phyloP scores from a whole-genome alignment of 352 stramenopile species.

The Pythium scleroteichum region DNA sequence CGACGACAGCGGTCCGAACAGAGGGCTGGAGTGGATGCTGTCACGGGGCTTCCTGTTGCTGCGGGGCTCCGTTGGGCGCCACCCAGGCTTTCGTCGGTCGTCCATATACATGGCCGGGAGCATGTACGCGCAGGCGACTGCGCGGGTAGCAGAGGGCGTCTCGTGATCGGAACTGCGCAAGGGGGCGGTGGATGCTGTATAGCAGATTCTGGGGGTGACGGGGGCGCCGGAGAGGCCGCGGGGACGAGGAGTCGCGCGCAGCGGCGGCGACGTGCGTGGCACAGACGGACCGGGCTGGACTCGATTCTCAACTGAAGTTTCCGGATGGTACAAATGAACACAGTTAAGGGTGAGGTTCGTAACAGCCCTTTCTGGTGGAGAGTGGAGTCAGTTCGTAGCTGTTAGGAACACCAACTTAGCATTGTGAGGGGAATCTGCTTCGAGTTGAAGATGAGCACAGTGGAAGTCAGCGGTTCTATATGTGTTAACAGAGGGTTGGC shows the following conservation, averaged over 20 bases:
- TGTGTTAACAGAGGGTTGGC: conserved; percentile 12
- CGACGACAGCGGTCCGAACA: conserved; percentile 15
- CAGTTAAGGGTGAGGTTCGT: background rate
- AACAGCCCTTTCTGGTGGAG: background rate
- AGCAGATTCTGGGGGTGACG: background rate
- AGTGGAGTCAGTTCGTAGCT: background rate
- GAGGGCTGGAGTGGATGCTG: conserved; percentile 4
- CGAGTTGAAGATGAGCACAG: conserved; percentile 7
- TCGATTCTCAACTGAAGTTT: conserved; percentile 20
- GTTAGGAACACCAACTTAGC: conserved; percentile 10
- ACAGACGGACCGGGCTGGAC: background rate
- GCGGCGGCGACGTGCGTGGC: background rate
- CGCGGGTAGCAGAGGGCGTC: no score
- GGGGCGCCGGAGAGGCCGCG: background rate
- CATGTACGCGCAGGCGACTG: background rate
- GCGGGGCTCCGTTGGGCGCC: conserved; percentile 11
- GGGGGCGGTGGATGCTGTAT: background rate
- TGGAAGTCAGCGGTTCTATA: background rate
- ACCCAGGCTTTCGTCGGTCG: conserved; percentile 18
- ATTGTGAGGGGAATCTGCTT: background rate
- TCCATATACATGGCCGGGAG: conserved; percentile 20
- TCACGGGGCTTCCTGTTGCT: conserved; percentile 13
- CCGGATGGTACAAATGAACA: conserved; percentile 15
- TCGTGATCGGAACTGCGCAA: background rate
- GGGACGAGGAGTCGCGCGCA: background rate